Percentiles rank a stretch among this genome's conserved stretches.
Evolutionary conservation across 768 basidiomycete species (phyloP).

Genomic region (Rhizopogon salebrosus): DNA sequence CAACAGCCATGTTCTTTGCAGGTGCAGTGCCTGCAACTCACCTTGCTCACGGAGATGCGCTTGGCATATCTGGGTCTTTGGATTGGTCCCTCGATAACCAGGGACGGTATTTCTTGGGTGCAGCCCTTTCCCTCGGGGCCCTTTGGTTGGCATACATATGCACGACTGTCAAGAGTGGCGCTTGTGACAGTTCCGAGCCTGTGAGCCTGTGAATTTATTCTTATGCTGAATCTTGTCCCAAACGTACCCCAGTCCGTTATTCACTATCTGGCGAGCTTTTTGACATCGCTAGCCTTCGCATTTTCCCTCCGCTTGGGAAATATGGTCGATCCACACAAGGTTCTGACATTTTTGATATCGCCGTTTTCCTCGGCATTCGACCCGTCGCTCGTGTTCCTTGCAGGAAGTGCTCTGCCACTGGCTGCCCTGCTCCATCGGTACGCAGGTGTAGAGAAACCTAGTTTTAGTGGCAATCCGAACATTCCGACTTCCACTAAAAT

Average conservation of each 20-base stretch:
- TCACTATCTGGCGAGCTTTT: conserved; percentile 36
- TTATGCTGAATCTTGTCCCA: not conserved
- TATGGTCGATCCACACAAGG: conserved; percentile 42
- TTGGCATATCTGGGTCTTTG: conserved; percentile 24
- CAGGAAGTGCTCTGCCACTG: conserved; percentile 46
- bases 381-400: conserved; percentile 50
- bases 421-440: conserved; percentile 39
- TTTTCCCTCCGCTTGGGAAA: conserved; percentile 50
- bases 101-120: conserved; percentile 25
- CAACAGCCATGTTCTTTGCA: conserved; percentile 48
- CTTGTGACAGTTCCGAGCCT: too few species aligned
- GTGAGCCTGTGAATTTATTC: not conserved
- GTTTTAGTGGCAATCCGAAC: conserved; percentile 40
- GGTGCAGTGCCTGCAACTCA: conserved; percentile 43
- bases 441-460: conserved; percentile 30
- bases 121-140: conserved; percentile 6
- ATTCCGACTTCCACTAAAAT: conserved; percentile 36
- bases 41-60: conserved; percentile 28
- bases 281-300: conserved; percentile 46
- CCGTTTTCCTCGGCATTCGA: conserved; percentile 49
- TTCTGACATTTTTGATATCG: conserved; percentile 48
- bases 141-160: not conserved
- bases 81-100: conserved; percentile 39
- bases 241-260: conserved; percentile 13
- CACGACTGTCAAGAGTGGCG: not conserved